Base-by-base conservation (phyloP, 805 yeast species). In the Yarrowia sp. region DNA sequence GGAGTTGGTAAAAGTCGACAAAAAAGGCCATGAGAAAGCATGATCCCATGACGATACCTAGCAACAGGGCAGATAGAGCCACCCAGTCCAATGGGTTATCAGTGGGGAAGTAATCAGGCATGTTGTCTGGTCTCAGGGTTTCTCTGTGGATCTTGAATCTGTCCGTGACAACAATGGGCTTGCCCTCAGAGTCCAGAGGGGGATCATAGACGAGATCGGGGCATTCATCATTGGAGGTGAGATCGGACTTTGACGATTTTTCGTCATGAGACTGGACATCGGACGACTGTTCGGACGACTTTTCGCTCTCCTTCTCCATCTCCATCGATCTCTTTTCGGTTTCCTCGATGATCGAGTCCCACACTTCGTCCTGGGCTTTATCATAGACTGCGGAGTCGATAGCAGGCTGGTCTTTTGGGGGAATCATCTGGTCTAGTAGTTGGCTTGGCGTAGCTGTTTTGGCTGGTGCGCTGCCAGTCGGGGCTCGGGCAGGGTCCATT, bases 21-120 rank as follows among this genome's bases (percentile, higher is more conserved):
- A 35, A 53, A 16, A 22, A 22, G 16, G 70, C 64, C 11, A 71
- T 9, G 9, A 49, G 46, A 8, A 72, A 26, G 0, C 75, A 45
- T 3, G 59, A 56, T 5, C 76, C 75, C 15, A 73, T 55, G 5
- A 71, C 66, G 1, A 58, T 68, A 5, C 82, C 82, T 16, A 79
- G 72, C 0, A 50, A 59, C 9, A 75, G 74, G 3, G 80, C 67
- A 1, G 71, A 73, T 4, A 73, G 32, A 2, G 79, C 77, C 2
- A 78, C 78, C 16, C 71, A 67, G 15, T 75, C 78, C 16, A 68
- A 68, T 2, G 74, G 72, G 45, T 69, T 69, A 26, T 55, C 71
- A 41, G 53, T 38, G 14, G 55, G 53, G 10, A 40, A 38, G 59
- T 43, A 32, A 8, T 56, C 63, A 2, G 36, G 38, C n/a, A 14